These are phyloP conservation scores for Thielaviopsis musarum DNA, from an alignment of 2,329 filamentous ascomycete genomes.

Conservation along the genomic window DNA sequence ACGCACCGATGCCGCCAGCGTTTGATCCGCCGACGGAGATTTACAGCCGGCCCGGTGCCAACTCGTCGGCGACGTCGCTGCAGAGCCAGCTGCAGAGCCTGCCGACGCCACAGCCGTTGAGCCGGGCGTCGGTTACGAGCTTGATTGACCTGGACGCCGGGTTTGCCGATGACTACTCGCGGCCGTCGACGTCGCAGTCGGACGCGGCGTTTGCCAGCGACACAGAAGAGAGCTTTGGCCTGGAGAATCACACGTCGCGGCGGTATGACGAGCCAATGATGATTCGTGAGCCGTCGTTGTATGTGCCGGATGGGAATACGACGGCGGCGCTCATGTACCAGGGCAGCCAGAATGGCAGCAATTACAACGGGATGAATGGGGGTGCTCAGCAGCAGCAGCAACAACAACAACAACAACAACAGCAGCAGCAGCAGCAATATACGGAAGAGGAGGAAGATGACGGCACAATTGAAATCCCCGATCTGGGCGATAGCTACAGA, in stretches of 20 bases:
- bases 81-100: background rate
- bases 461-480: slow-evolving; percentile 12
- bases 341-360: background rate
- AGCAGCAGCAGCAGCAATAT: background rate
- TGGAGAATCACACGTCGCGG: slow-evolving; percentile 12
- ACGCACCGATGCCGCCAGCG: background rate
- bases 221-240: slow-evolving; percentile 12
- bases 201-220: slow-evolving; percentile 12
- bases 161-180: slow-evolving; percentile 10
- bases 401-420: background rate
- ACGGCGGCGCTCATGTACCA: slow-evolving; percentile 1
- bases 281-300: slow-evolving; percentile 9
- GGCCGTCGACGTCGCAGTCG: slow-evolving; percentile 13
- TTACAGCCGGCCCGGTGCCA: slow-evolving; percentile 6
- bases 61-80: background rate
- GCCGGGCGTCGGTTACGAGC: slow-evolving; percentile 21
- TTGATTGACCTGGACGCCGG: slow-evolving; percentile 22
- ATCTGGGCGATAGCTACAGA: slow-evolving; percentile 8
- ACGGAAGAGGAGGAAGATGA: slow-evolving; percentile 9
- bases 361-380: background rate
- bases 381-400: background rate
- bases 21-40: slow-evolving; percentile 8
- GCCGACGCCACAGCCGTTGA: slow-evolving; percentile 12
- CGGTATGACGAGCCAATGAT: slow-evolving; percentile 4
- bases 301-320: slow-evolving; percentile 6